phyloP scores from a whole-genome alignment of 2,329 filamentous ascomycete genomes.

The Clonostachys byssicola region DNA sequence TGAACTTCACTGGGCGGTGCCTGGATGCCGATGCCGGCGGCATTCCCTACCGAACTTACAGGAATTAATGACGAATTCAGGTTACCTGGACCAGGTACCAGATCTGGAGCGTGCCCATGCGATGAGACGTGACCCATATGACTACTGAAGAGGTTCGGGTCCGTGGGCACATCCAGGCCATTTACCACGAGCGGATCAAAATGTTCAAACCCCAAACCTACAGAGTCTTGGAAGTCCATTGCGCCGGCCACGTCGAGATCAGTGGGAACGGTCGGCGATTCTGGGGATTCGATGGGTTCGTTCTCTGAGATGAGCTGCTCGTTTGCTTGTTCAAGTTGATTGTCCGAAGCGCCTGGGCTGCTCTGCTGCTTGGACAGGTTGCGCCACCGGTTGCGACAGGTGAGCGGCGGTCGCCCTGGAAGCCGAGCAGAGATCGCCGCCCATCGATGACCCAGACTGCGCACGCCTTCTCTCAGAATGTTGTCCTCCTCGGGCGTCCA shows the following conservation, averaged over 20 bases:
- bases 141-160: no score
- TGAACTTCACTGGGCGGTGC: not conserved
- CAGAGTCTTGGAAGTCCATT: no score
- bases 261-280: no score
- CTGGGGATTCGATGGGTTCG: no score
- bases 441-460: conserved; percentile 16
- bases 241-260: no score
- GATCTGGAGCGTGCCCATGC: no score
- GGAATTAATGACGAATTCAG: not conserved
- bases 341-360: not conserved
- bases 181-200: no score
- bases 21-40: not conserved
- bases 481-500: conserved; percentile 3
- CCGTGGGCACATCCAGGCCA: no score
- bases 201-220: no score
- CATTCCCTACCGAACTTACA: not conserved
- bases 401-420: conserved; percentile 16
- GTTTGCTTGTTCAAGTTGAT: no score
- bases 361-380: conserved; percentile 1
- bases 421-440: conserved; percentile 16
- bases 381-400: conserved; percentile 19
- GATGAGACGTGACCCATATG: no score
- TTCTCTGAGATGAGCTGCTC: no score
- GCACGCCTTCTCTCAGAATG: conserved; percentile 6
- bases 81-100: not conserved